These are phyloP conservation scores for Boletus barrowsii DNA, from an alignment of 768 basidiomycete genomes.

Conservation along the genomic window DNA sequence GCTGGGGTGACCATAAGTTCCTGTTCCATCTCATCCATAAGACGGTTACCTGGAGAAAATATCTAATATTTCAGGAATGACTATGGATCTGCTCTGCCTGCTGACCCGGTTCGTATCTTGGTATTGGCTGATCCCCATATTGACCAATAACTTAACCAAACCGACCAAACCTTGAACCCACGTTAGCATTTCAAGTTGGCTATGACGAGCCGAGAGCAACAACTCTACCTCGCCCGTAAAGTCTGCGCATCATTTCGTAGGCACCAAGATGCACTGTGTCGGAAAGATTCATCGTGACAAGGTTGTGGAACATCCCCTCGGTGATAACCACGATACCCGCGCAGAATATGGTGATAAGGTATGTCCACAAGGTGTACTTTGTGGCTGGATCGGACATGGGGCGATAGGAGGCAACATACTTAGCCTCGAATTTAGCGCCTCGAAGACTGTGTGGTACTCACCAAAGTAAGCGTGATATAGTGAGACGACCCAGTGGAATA, in stretches of 20 bases:
- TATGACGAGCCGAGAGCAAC: too few relatives aligned
- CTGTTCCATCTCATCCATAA: background rate
- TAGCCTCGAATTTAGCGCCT: background rate
- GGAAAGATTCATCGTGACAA: slow-evolving; percentile 6
- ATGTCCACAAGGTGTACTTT: slow-evolving; percentile 11
- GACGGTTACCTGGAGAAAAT: background rate
- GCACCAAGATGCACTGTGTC: slow-evolving; percentile 16
- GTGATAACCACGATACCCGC: slow-evolving; percentile 5
- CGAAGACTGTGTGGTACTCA: background rate
- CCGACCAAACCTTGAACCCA: slow-evolving; percentile 5
- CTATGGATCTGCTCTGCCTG: slow-evolving; percentile 12
- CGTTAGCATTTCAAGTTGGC: background rate
- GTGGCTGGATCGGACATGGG: slow-evolving; percentile 4
- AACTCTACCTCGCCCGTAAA: slow-evolving; percentile 16
- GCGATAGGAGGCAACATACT: background rate
- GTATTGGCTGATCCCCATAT: background rate
- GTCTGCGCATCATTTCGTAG: slow-evolving; percentile 11
- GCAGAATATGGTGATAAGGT: slow-evolving; percentile 22
- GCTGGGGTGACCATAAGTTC: background rate
- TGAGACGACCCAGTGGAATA: slow-evolving; percentile 20
- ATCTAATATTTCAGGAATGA: background rate
- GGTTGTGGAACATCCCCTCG: slow-evolving; percentile 22
- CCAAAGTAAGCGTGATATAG: slow-evolving; percentile 22
- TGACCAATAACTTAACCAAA: slow-evolving; percentile 11
- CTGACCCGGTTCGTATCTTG: background rate